Conservation (phyloP, 164 flowering plant species). For the Vitis vinifera region DNA sequence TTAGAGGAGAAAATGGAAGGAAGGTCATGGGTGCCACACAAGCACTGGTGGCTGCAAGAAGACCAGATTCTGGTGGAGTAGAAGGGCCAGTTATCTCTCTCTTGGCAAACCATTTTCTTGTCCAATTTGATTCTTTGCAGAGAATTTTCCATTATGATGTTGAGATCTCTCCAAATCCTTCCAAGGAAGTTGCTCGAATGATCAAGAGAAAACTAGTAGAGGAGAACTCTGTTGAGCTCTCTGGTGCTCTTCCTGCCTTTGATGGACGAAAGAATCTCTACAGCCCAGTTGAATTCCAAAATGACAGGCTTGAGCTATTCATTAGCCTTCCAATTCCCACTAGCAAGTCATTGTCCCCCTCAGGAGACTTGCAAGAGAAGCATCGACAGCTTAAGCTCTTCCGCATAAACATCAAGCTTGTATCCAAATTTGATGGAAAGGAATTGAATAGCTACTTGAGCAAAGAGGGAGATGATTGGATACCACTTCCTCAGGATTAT, state of each 20-base stretch:
- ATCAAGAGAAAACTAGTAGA: conserved; percentile 72
- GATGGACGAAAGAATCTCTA: conserved; percentile 86
- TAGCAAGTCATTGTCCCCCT: conserved; percentile 19
- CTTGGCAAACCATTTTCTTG: conserved; percentile 89
- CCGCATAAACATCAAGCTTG: conserved; percentile 65
- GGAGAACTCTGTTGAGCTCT: conserved; percentile 48
- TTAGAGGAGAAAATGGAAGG: conserved; percentile 33
- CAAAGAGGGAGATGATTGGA: conserved; percentile 50
- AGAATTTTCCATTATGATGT: conserved; percentile 78
- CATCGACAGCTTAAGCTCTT: conserved; percentile 50
- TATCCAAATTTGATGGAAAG: conserved; percentile 65
- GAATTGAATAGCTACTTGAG: conserved; percentile 56
- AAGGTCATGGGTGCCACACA: conserved; percentile 19
- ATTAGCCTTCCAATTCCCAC: conserved; percentile 64
- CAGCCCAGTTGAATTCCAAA: conserved; percentile 69
- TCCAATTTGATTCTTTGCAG: conserved; percentile 60
- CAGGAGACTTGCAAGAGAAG: conserved; percentile 27
- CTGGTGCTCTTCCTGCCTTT: conserved; percentile 69
- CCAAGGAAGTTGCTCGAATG: conserved; percentile 77
- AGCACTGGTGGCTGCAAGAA: conserved; percentile 49
- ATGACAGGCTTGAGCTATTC: conserved; percentile 67
- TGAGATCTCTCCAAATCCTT: conserved; percentile 75
- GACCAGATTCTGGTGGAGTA: conserved; percentile 88
- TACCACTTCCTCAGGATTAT: conserved; percentile 87
- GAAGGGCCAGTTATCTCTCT: conserved; percentile 73